Base-by-base conservation (phyloP, 1,139 yeast species). In the Blastobotrys malaysiensis region DNA sequence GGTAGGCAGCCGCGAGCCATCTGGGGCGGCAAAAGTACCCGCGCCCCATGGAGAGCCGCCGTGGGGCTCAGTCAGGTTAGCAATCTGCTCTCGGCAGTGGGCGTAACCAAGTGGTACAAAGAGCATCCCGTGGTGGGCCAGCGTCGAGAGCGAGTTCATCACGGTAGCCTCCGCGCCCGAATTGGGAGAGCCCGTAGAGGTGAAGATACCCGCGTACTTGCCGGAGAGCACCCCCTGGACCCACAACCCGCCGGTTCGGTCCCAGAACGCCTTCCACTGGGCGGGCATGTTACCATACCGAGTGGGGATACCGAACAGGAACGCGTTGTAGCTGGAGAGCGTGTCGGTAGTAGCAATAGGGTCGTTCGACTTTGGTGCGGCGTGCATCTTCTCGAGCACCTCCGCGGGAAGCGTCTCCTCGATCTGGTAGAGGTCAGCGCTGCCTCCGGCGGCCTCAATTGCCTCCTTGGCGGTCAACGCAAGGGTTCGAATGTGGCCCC, bases 31-130 rank as follows among this genome's bases (percentile, higher is more conserved):
- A 64, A 78, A 78, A 56, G 89, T 75, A 66, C 95, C 95, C 51
- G 96, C 89, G 73, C 96, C 96, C 90, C 93, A 88, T 56, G 96
- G 81, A 54, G 93, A 83, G 61, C 86, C 86, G 69, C 95, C 96
- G 69, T 86, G 95, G 56, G 82, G 80, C 75, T 86, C 90, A 18
- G 76, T 77, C 57, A 87, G 70, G 72, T 79, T 78, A 57, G 87
- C 71, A 60, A 84, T 70, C 63, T 79, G 78, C 49, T 79, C 77
- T 72, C 83, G 83, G 46, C 79, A 77, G 63, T 79, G 73, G 63
- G 81, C 83, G 77, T 83, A 87, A 67, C 96, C 96, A 63, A 88
- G 78, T 67, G 96, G 96, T 55, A 88, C 84, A 69, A 68, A 88
- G 63, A 84, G 80, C 69, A 87, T 78, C 68, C 95, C 95, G 64